phyloP scores from a whole-genome alignment of 1,284 basidiomycete genomes.

The Anthracocystis panici-leucophaei region DNA sequence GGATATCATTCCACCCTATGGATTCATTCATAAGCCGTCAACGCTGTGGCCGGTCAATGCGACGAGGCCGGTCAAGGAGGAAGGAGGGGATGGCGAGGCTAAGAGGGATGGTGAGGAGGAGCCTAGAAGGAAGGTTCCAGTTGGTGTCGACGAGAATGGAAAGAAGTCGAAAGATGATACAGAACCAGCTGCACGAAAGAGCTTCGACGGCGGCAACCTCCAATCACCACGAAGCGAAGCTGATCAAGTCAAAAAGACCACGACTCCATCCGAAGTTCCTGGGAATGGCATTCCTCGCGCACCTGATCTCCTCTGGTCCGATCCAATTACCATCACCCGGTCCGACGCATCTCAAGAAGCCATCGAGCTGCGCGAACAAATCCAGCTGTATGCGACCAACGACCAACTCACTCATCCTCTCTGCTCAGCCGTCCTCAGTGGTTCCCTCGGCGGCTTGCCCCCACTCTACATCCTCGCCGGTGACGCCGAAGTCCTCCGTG shows the following conservation, averaged over 20 bases:
- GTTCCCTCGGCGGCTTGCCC: constrained; percentile 90
- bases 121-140: constrained; percentile 29
- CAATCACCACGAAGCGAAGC: background rate
- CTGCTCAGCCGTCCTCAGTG: constrained; percentile 79
- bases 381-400: constrained; percentile 91
- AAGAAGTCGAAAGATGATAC: constrained; percentile 6
- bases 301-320: constrained; percentile 52
- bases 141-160: constrained; percentile 29
- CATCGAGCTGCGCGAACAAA: constrained; percentile 73
- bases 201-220: constrained; percentile 22
- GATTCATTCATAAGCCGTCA: constrained; percentile 68
- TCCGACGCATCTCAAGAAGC: constrained; percentile 22
- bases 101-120: constrained; percentile 9
- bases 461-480: constrained; percentile 85
- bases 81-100: background rate
- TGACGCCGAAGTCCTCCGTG: constrained; percentile 86
- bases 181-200: constrained; percentile 35
- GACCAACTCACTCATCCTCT: constrained; percentile 85
- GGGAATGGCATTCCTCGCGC: constrained; percentile 31
- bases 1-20: constrained; percentile 75
- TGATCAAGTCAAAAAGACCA: background rate
- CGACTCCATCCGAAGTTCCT: background rate
- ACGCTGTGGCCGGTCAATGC: constrained; percentile 65
- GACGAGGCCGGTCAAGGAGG: constrained; percentile 23
- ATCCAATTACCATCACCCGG: constrained; percentile 47